Evolutionary conservation across 257 asterid genomes (phyloP).

Genomic region (Nicotiana knightiana): DNA sequence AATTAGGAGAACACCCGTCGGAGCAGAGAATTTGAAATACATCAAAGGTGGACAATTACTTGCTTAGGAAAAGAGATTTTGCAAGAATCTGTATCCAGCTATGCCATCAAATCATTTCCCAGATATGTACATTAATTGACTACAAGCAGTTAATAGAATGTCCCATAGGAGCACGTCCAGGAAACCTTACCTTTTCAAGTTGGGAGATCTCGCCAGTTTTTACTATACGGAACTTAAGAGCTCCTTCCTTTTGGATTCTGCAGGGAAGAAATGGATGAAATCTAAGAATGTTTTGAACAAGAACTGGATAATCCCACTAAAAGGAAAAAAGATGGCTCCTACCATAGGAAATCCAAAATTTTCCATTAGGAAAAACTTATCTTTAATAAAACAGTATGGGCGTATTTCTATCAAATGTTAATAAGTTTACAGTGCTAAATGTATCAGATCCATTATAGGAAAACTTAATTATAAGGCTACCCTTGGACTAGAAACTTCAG

Average conservation of each 20-base stretch:
- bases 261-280: constrained; percentile 14
- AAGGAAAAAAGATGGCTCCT: background rate
- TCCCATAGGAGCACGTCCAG: background rate
- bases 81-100: background rate
- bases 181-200: constrained; percentile 59
- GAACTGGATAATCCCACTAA: background rate
- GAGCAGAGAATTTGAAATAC: background rate
- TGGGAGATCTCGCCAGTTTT: constrained; percentile 61
- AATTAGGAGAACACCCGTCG: background rate
- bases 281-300: background rate
- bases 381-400: background rate
- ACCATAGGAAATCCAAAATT: constrained; percentile 2
- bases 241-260: constrained; percentile 83
- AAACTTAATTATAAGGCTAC: background rate
- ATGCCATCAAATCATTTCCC: background rate
- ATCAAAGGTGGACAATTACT: background rate
- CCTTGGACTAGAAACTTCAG: background rate
- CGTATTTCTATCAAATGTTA: background rate
- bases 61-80: background rate
- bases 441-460: background rate
- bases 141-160: background rate
- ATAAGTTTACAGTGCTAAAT: background rate
- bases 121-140: background rate
- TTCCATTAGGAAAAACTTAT: background rate
- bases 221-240: constrained; percentile 58